A percentile compares a stretch with the other conserved stretches of the same genome.
Evolutionary conservation across 1,284 basidiomycete species (phyloP).

Genomic region (Cutaneotrichosporon cavernicola): DNA sequence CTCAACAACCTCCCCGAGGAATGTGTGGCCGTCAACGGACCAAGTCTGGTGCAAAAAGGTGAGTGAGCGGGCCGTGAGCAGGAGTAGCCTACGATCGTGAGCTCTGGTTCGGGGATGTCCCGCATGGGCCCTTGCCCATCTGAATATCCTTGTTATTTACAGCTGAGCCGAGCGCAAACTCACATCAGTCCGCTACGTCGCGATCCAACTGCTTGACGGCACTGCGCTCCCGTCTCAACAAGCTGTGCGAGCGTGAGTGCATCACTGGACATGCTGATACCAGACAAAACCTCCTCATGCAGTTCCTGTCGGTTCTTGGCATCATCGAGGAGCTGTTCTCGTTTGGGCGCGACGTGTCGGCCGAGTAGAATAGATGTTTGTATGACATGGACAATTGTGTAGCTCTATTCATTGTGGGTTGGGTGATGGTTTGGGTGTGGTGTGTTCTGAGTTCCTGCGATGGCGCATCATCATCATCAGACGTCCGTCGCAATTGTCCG

Average conservation of each 20-base stretch:
- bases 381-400: neutral
- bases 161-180: neutral
- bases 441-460: too few species aligned
- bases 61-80: constrained; percentile 4
- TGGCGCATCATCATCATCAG: too few species aligned
- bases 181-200: constrained; percentile 43
- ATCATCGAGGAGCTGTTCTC: constrained; percentile 49
- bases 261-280: constrained; percentile 8
- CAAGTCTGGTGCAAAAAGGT: constrained; percentile 47
- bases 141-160: too few species aligned
- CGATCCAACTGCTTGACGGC: constrained; percentile 46
- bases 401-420: neutral
- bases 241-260: constrained; percentile 39
- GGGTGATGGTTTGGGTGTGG: too few species aligned
- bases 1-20: constrained; percentile 43
- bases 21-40: constrained; percentile 47
- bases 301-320: constrained; percentile 44
- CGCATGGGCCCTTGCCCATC: too few species aligned
- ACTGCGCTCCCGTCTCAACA: constrained; percentile 27
- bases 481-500: too few species aligned
- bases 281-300: constrained; percentile 45
- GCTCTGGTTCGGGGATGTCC: neutral
- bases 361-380: constrained; percentile 31
- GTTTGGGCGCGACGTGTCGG: constrained; percentile 37
- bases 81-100: too few species aligned